These are phyloP conservation scores for Pseudogymnoascus sp. DNA, from an alignment of 2,329 filamentous ascomycete species.

Conservation along the genomic window DNA sequence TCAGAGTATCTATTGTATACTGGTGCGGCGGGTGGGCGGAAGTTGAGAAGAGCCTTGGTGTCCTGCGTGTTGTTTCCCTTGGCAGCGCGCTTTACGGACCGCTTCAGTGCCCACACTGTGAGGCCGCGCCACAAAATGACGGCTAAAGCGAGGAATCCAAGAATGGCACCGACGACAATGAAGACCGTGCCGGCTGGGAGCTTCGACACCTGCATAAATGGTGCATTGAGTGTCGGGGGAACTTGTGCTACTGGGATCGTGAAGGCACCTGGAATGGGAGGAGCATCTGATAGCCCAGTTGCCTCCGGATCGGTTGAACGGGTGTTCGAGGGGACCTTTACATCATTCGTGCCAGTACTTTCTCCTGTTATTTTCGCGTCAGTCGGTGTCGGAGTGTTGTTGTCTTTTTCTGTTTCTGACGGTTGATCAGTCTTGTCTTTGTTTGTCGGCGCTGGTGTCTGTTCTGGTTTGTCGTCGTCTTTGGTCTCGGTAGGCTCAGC, in stretches of 20 bases:
- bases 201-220: conserved; percentile 81
- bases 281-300: conserved; percentile 30
- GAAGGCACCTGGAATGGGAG: conserved; percentile 46
- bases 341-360: conserved; percentile 2
- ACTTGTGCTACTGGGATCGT: conserved; percentile 66
- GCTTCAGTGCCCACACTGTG: conserved; percentile 83
- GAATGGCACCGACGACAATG: conserved; percentile 81
- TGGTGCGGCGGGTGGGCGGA: conserved; percentile 46
- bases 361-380: conserved; percentile 18
- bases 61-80: conserved; percentile 61
- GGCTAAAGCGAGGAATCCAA: conserved; percentile 74
- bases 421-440: background rate
- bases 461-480: conserved; percentile 13
- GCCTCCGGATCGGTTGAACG: conserved; percentile 14
- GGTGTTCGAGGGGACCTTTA: conserved; percentile 14
- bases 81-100: conserved; percentile 81
- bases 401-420: background rate
- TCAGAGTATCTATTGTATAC: conserved; percentile 57
- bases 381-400: background rate
- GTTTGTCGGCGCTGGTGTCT: conserved; percentile 21
- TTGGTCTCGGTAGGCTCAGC: conserved; percentile 15
- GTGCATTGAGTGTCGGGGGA: conserved; percentile 73
- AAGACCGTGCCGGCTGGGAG: conserved; percentile 92
- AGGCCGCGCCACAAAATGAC: conserved; percentile 82
- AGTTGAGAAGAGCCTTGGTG: conserved; percentile 51